Base-by-base conservation (phyloP, 129 eudicot species). In the Lactuca sativa region DNA sequence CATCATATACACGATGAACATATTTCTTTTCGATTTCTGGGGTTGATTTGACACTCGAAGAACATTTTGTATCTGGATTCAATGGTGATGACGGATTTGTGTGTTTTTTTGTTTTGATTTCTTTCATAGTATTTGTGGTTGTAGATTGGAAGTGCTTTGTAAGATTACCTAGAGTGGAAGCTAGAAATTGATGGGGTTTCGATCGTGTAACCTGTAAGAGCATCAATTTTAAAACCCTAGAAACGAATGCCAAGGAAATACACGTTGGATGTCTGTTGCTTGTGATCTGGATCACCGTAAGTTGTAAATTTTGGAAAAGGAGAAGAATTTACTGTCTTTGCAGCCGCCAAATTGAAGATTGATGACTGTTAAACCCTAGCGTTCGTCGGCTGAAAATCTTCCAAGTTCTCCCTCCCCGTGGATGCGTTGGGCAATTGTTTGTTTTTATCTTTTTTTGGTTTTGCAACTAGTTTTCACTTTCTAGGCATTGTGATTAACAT, bases 11-110 rank as follows among this genome's bases (percentile, higher is more conserved):
- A 16, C 87, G 87, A 70, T 93, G 98, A 6, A 93, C 98, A 14
- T 93, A 93, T 57, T 90, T 93, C 63, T 90, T 89, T 80, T 93
- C 98, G 55, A 93, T 89, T 83, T 93, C 98, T 31, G 98, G 98
- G 12, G 98, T 93, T 17, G 79, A 79, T 54, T 88, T 83, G 17
- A 82, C 86, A 40, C 70, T 77, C 12, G 83, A 70, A 15, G 71
- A 62, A 9, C 59, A 77, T n/a, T 77, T 63, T 7, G 65, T 4
- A 52, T 53, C 58, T 76, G 80, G 74, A 56, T 75, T 57, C 1
- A 57, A 43, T 66, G 73, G 61, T 12, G 79, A 74, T 74, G 79
- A 74, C 6, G 34, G 34, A 63, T 15, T 38, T 59, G 74, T 4
- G 7, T 59, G 25, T 2, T 37, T 18, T 17, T 77, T 69, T 54